phyloP scores from a whole-genome alignment of 257 asterid species.

The Jaltomata sinuosa region DNA sequence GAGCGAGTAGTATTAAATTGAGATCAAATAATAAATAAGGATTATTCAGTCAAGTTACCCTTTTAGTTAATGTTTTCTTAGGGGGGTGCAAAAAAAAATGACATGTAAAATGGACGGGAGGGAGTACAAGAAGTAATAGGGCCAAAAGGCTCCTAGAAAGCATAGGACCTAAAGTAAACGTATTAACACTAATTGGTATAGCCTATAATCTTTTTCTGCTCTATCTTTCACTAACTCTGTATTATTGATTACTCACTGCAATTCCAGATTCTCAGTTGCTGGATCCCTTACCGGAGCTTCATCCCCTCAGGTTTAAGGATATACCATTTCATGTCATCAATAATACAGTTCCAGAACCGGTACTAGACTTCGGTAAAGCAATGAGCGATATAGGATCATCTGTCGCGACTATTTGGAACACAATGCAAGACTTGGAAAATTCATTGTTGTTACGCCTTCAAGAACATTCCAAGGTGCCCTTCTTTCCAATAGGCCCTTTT shows the following conservation, averaged over 20 bases:
- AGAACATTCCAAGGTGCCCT: constrained; percentile 25
- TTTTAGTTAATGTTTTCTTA: no score
- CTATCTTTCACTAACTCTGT: background rate
- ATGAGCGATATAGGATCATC: constrained; percentile 23
- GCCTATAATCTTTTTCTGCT: background rate
- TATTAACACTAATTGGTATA: background rate
- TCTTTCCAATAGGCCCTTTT: constrained; percentile 50
- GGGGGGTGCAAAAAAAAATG: no score
- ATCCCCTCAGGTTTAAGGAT: constrained; percentile 24
- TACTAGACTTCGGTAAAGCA: constrained; percentile 7
- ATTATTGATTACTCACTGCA: background rate
- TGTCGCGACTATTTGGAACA: constrained; percentile 40
- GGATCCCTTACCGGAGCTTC: constrained; percentile 17
- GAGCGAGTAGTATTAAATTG: no score
- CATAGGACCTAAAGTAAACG: no score
- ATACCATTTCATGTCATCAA: constrained; percentile 6
- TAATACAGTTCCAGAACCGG: background rate
- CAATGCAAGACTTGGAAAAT: constrained; percentile 13
- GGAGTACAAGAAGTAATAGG: background rate
- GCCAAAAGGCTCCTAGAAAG: background rate
- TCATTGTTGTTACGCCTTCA: constrained; percentile 13
- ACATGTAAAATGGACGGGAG: no score
- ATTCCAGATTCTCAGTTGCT: constrained; percentile 22
- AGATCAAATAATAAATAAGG: no score
- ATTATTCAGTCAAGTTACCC: no score